phyloP scores from a whole-genome alignment of 2,329 filamentous ascomycete genomes.

The Cladophialophora psammophila region DNA sequence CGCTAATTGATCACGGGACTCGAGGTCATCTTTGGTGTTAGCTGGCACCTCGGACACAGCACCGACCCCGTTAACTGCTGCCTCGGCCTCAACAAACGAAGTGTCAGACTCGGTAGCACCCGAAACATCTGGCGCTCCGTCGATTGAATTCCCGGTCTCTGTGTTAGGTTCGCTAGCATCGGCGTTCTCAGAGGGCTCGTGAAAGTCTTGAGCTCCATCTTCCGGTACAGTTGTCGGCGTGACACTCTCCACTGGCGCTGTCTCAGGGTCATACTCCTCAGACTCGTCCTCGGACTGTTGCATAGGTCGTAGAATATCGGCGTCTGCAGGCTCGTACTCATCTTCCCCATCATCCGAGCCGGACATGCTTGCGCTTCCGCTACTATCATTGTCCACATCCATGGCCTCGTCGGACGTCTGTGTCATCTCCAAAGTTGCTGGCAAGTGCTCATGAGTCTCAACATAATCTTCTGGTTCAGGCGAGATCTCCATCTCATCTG shows the following conservation, averaged over 20 bases:
- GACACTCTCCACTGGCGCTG: constrained; percentile 43
- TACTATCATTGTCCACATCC: constrained; percentile 35
- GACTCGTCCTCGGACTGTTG: constrained; percentile 30
- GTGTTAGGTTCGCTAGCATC: constrained; percentile 1
- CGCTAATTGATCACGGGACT: constrained; percentile 25
- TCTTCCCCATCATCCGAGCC: constrained; percentile 54
- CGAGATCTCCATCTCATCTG: constrained; percentile 36
- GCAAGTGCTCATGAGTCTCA: constrained; percentile 16
- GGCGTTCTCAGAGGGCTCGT: constrained; percentile 31
- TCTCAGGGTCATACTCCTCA: constrained; percentile 43
- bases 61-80: neutral
- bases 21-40: constrained; percentile 27
- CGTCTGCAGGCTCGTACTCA: constrained; percentile 38
- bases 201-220: constrained; percentile 33
- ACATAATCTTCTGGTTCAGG: constrained; percentile 30
- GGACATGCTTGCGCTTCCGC: constrained; percentile 42
- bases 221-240: constrained; percentile 26
- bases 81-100: constrained; percentile 1
- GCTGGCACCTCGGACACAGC: constrained; percentile 24
- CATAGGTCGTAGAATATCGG: constrained; percentile 26
- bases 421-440: neutral
- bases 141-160: neutral
- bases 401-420: constrained; percentile 25
- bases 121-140: neutral
- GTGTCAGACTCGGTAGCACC: constrained; percentile 9